phyloP scores from a whole-genome alignment of 2,329 filamentous ascomycete species.

The Gaeumannomyces sp. region DNA sequence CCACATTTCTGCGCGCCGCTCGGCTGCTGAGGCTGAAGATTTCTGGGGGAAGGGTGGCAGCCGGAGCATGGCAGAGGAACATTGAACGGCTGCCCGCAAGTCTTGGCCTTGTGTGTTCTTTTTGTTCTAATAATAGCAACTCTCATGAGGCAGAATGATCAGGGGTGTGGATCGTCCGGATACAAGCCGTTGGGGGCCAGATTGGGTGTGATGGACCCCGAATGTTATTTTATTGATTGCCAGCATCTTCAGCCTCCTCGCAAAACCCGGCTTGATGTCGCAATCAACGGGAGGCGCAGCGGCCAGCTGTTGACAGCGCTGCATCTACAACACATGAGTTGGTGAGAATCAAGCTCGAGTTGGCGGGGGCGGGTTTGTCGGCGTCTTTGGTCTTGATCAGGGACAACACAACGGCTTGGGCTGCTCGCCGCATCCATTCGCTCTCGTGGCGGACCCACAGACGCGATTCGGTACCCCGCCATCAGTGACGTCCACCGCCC shows the following conservation, averaged over 20 bases:
- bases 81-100: no score
- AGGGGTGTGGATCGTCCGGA: not conserved
- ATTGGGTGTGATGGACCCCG: not conserved
- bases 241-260: not conserved
- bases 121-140: not conserved
- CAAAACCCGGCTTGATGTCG: not conserved
- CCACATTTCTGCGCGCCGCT: no score
- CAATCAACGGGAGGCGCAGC: not conserved
- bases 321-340: not conserved
- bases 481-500: conserved; percentile 1
- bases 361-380: no score
- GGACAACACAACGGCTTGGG: no score
- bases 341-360: not conserved
- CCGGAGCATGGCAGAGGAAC: no score
- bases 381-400: no score
- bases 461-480: not conserved
- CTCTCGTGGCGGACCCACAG: not conserved
- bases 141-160: not conserved
- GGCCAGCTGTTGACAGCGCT: not conserved
- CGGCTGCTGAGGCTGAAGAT: no score
- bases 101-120: no score
- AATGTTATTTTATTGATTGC: not conserved
- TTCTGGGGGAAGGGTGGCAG: no score
- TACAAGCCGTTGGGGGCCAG: not conserved
- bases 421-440: no score